Evolutionary conservation across 495 filamentous ascomycete genomes (phyloP), one percentile per base, ranked within the genome.

Genomic region (Penicillium ucsense): DNA sequence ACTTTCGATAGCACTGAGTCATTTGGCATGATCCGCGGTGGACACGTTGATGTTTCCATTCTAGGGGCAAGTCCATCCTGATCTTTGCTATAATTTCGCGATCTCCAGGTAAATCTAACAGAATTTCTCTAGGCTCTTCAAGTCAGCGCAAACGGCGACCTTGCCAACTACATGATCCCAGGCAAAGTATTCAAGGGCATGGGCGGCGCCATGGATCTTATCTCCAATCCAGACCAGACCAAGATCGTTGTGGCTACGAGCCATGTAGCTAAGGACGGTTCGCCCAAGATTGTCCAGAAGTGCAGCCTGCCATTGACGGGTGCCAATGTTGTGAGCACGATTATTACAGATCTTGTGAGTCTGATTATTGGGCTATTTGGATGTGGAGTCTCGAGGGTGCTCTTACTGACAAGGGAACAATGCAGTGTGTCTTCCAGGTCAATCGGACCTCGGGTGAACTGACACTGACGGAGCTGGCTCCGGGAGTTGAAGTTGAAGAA

Each of bases 241-340:
- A 94, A 92, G 72, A 88, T 95, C 8, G 89, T 95, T 6, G 85
- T 94, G 11, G 88, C 87, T 1, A 95, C 90, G 73, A 90, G 90
- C 67, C 89, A 95, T 66, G 84, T 84, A 1, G 88, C 89, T 46
- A 91, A 88, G 76, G 86, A 91, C 66, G 89, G 89, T 32, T 82
- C 81, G 32, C 73, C 86, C 12, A 95, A 95, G 81, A 87, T 95
- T 60, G 75, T 94, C 47, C 79, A 85, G 62, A 78, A 86, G 62
- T 95, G 89, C 67, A 78, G 77, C 10, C 84, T 95, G 70, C 89
- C 89, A 5, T 63, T 95, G 57, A 95, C 89, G 3, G 89, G 89
- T 11, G 84, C 80, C 36, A 79, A 79, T 28, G 94, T 89, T 53
- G 89, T 94, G 31, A 87, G 82, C 56, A 83, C 84, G 34, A 95